Conservation (phyloP, 2,329 filamentous ascomycete species). For the Diaporthe amygdali region DNA sequence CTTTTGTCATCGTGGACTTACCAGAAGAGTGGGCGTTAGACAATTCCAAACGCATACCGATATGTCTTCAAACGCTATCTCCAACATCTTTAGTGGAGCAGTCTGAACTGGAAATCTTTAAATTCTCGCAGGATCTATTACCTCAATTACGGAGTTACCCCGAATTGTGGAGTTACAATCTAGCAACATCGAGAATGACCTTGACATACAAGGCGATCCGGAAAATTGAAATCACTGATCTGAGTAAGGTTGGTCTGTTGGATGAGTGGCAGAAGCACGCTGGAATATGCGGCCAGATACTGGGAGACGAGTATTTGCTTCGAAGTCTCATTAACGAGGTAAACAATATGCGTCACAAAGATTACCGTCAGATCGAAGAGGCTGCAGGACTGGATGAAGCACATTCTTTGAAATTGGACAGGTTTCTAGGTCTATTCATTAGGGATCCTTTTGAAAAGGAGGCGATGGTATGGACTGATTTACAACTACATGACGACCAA, state of each 20-base stretch:
- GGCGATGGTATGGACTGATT: not conserved
- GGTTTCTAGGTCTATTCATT: not conserved
- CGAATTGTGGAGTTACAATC: not conserved
- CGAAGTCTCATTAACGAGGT: not conserved
- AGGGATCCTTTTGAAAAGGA: not conserved
- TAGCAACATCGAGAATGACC: not conserved
- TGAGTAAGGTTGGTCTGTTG: not conserved
- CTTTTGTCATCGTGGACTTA: not conserved
- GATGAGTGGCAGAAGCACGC: not conserved
- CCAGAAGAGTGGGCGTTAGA: not conserved
- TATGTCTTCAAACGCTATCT: not conserved
- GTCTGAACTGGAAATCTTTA: not conserved
- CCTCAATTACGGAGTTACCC: not conserved
- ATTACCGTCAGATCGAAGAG: not conserved
- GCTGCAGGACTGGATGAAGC: not conserved
- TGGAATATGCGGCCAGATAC: not conserved
- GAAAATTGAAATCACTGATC: not conserved
- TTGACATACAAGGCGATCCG: not conserved
- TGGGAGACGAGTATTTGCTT: not conserved
- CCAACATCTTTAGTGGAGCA: not conserved
- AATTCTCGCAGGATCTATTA: not conserved
- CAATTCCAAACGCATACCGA: not conserved
- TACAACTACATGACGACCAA: not conserved
- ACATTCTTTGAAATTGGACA: not conserved
- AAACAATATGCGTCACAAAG: fast-evolving